Percentiles rank a stretch among this genome's conserved stretches.
These are phyloP conservation scores for Colletotrichum trifolii DNA, from an alignment of 2,329 filamentous ascomycete genomes.

Conservation along the genomic window DNA sequence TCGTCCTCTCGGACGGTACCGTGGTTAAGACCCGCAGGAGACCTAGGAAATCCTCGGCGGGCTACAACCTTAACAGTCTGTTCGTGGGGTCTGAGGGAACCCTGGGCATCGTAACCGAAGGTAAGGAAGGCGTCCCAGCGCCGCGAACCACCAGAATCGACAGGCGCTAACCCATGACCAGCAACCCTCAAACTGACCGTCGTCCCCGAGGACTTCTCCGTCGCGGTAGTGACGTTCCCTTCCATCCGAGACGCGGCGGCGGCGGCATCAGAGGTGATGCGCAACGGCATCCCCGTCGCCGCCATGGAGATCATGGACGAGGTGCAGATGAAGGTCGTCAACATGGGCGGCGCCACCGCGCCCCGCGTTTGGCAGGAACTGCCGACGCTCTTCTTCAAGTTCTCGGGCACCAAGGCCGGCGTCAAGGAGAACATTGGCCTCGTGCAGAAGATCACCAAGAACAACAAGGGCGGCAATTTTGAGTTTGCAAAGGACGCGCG, in stretches of 20 bases:
- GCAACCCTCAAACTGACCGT: slow-evolving; percentile 84
- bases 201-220: slow-evolving; percentile 79
- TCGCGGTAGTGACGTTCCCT: slow-evolving; percentile 84
- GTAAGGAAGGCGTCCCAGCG: slow-evolving; percentile 42
- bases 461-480: slow-evolving; percentile 73
- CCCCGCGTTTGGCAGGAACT: slow-evolving; percentile 78
- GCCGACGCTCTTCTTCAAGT: slow-evolving; percentile 87
- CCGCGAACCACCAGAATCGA: neutral
- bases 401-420: slow-evolving; percentile 81
- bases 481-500: slow-evolving; percentile 79
- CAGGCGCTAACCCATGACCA: neutral
- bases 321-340: slow-evolving; percentile 86
- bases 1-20: slow-evolving; percentile 81
- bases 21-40: slow-evolving; percentile 82
- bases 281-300: slow-evolving; percentile 77
- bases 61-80: slow-evolving; percentile 83
- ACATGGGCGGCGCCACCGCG: slow-evolving; percentile 76
- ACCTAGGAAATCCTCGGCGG: slow-evolving; percentile 84
- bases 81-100: slow-evolving; percentile 88
- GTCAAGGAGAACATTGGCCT: slow-evolving; percentile 80
- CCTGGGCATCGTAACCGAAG: slow-evolving; percentile 82
- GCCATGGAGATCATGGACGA: slow-evolving; percentile 92
- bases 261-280: slow-evolving; percentile 80
- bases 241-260: slow-evolving; percentile 80
- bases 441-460: slow-evolving; percentile 75